A percentile compares a stretch with the other conserved stretches of the same genome.
Conservation (phyloP, 2,329 filamentous ascomycete species). For the Amylocarpus encephaloides region DNA sequence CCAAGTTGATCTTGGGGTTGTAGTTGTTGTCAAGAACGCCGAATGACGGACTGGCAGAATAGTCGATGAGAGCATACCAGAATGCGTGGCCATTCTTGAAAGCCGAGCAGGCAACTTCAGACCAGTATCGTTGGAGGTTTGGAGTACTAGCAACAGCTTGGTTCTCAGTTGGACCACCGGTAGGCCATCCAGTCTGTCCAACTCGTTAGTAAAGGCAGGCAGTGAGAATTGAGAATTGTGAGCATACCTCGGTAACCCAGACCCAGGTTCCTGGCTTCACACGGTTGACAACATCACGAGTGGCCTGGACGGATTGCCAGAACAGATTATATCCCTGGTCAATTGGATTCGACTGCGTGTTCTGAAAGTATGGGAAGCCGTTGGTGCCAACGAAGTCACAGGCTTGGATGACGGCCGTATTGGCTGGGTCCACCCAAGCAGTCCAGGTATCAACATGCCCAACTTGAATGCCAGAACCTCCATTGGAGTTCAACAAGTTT, state of each 20-base stretch:
- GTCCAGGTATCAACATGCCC: slow-evolving; percentile 66
- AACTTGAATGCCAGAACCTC: slow-evolving; percentile 46
- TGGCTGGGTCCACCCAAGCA: slow-evolving; percentile 52
- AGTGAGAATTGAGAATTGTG: neutral
- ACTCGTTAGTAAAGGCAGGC: neutral
- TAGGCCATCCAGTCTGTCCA: slow-evolving; percentile 48
- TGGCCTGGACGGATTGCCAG: slow-evolving; percentile 33
- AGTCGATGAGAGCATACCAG: slow-evolving; percentile 57
- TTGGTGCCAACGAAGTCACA: slow-evolving; percentile 61
- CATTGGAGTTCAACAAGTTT: slow-evolving; percentile 43
- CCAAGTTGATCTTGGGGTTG: slow-evolving; percentile 23
- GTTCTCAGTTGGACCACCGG: slow-evolving; percentile 46
- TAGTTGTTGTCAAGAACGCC: slow-evolving; percentile 33
- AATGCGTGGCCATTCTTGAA: slow-evolving; percentile 51
- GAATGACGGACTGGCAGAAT: slow-evolving; percentile 35
- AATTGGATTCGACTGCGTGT: slow-evolving; percentile 48
- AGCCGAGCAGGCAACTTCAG: slow-evolving; percentile 51
- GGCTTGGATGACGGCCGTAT: slow-evolving; percentile 53
- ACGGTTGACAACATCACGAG: slow-evolving; percentile 31
- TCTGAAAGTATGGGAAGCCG: slow-evolving; percentile 62
- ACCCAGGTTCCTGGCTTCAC: slow-evolving; percentile 48
- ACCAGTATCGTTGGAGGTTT: slow-evolving; percentile 61
- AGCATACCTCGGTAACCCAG: slow-evolving; percentile 50
- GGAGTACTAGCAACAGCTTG: slow-evolving; percentile 46
- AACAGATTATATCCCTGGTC: slow-evolving; percentile 50